Evolutionary conservation across 2,329 filamentous ascomycete genomes (phyloP).

Genomic region (Alternaria gaisen): DNA sequence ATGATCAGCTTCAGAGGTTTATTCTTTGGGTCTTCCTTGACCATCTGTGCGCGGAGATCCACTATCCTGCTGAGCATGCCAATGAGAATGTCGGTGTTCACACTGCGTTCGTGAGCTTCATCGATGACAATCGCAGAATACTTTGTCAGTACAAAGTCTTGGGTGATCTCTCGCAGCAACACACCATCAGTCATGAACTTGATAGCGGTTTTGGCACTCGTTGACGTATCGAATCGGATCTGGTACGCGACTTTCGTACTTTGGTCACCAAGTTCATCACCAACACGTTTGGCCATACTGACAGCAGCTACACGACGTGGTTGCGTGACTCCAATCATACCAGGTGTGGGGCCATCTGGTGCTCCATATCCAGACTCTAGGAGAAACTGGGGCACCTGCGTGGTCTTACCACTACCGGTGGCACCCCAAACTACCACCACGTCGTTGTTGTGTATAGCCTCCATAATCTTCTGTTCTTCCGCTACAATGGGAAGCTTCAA

Average conservation of each 20-base stretch:
- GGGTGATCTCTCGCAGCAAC: conserved; percentile 85
- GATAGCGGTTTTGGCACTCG: conserved; percentile 81
- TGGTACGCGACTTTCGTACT: conserved; percentile 84
- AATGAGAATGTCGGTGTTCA: conserved; percentile 98
- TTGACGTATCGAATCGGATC: conserved; percentile 91
- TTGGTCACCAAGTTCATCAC: conserved; percentile 80
- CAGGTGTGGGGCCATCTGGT: conserved; percentile 78
- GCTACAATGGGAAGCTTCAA: conserved; percentile 87
- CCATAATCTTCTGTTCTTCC: conserved; percentile 98
- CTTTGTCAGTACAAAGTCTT: conserved; percentile 86
- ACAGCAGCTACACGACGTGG: conserved; percentile 93
- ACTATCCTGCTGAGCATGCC: conserved; percentile 96
- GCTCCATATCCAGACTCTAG: conserved; percentile 93
- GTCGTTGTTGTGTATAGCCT: conserved; percentile 91
- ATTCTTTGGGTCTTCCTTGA: conserved; percentile 72
- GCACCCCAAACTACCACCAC: conserved; percentile 92
- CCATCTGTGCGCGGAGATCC: conserved; percentile 79
- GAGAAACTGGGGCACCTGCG: conserved; percentile 94
- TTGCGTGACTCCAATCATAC: conserved; percentile 95
- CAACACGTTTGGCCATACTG: conserved; percentile 94
- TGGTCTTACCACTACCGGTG: conserved; percentile 97
- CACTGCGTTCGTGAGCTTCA: conserved; percentile 95
- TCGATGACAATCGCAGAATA: conserved; percentile 96
- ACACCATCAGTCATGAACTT: conserved; percentile 99
- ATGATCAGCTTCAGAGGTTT: conserved; percentile 90